Percentiles rank a stretch among this genome's conserved stretches.
Conservation (phyloP, 371 early-diverging fungal genomes). For the Haplosporangium sp. region DNA sequence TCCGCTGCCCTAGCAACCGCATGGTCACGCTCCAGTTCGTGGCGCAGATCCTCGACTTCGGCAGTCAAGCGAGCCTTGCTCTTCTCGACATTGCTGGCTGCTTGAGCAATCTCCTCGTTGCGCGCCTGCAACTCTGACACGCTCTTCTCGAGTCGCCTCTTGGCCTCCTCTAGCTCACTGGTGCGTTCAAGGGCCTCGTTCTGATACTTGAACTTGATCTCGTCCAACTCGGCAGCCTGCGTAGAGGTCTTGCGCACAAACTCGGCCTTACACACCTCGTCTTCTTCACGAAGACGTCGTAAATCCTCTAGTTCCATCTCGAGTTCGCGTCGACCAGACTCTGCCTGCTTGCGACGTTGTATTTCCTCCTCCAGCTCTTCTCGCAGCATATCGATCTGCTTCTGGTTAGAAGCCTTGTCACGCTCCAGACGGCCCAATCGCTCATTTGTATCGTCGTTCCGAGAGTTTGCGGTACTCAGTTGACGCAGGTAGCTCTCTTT, state of each 20-base stretch:
- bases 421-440: slow-evolving; percentile 65
- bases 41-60: slow-evolving; percentile 79
- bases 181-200: slow-evolving; percentile 66
- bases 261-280: slow-evolving; percentile 66
- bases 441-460: slow-evolving; percentile 68
- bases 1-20: slow-evolving; percentile 70
- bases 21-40: slow-evolving; percentile 81
- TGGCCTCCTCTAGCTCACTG: slow-evolving; percentile 73
- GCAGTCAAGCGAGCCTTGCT: slow-evolving; percentile 68
- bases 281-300: slow-evolving; percentile 75
- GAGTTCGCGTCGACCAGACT: slow-evolving; percentile 44
- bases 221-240: slow-evolving; percentile 76
- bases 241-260: slow-evolving; percentile 63
- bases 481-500: slow-evolving; percentile 67
- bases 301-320: slow-evolving; percentile 64
- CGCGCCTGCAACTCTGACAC: slow-evolving; percentile 70
- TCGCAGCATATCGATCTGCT: slow-evolving; percentile 63
- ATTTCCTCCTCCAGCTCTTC: slow-evolving; percentile 75
- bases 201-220: slow-evolving; percentile 72
- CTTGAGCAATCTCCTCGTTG: slow-evolving; percentile 68
- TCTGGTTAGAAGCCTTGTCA: slow-evolving; percentile 63
- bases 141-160: slow-evolving; percentile 68
- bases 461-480: slow-evolving; percentile 58
- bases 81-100: slow-evolving; percentile 70
- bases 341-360: slow-evolving; percentile 62